Conservation (phyloP, 805 yeast genomes). For the Kazachstania kunashirensis region DNA sequence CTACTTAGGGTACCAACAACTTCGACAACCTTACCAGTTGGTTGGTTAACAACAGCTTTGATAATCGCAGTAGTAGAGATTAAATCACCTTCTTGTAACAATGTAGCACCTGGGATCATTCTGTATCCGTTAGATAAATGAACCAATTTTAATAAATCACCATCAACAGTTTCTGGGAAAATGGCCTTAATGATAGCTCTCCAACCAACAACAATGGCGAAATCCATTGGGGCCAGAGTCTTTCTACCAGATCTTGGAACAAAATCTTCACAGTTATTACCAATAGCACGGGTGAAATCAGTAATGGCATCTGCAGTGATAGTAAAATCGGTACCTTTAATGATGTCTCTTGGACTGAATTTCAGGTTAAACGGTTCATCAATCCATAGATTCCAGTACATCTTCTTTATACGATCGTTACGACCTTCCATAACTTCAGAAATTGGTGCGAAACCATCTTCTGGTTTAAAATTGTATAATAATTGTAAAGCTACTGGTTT, state of each 20-base stretch:
- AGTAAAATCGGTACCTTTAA: slow-evolving; percentile 55
- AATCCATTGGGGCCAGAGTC: slow-evolving; percentile 96
- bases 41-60: slow-evolving; percentile 80
- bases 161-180: slow-evolving; percentile 93
- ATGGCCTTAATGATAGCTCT: slow-evolving; percentile 95
- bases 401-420: slow-evolving; percentile 85
- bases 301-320: slow-evolving; percentile 71
- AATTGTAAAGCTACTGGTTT: slow-evolving; percentile 67
- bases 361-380: slow-evolving; percentile 51
- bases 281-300: slow-evolving; percentile 93
- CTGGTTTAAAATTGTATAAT: slow-evolving; percentile 68
- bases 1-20: slow-evolving; percentile 83
- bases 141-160: slow-evolving; percentile 87
- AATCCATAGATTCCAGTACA: slow-evolving; percentile 98
- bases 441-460: slow-evolving; percentile 93
- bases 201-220: slow-evolving; percentile 98
- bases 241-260: slow-evolving; percentile 78
- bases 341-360: slow-evolving; percentile 63
- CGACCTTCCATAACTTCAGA: slow-evolving; percentile 83
- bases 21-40: slow-evolving; percentile 91
- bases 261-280: slow-evolving; percentile 93
- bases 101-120: slow-evolving; percentile 85
- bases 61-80: slow-evolving; percentile 78
- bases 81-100: slow-evolving; percentile 78
- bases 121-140: slow-evolving; percentile 91